Base-by-base conservation (phyloP, 805 yeast genomes). In the Kazachstania taianensis region DNA sequence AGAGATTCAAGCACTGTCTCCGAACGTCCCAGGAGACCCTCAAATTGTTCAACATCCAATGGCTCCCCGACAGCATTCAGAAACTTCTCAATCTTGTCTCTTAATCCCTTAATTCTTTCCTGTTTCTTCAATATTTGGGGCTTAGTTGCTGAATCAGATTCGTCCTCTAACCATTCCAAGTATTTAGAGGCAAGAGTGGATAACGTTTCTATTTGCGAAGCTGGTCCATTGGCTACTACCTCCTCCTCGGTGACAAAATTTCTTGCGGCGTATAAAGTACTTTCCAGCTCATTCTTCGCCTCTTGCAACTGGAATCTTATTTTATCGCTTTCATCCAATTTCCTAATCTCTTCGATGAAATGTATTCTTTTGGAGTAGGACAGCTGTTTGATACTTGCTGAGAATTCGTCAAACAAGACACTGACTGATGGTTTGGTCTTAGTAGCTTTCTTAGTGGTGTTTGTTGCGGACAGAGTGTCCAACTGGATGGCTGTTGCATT, bases 161-260 rank as follows among this genome's bases (percentile, higher is more conserved):
- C 85, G 47, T 72, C 74, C 33, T 84, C 94, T 26, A 85, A 61
- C 94, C 94, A 84, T 40, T 80, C 89, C 31, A 81, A 59, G 18
- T 65, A 59, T 8, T 72, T 75, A 12, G 62, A 38, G 4, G 79
- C 71, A 5, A 62, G 42, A 0, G 46, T 38, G 1, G 61, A 43
- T 7, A 69, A 57, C 20, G 54, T 45, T 5, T 62, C 66, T 5
- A 72, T 41, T 26, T 65, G 60, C 0, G 54, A 47, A 5, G 55
- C 49, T 7, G 73, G 72, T 0, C 69, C 63, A 30, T 64, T 68
- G 9, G 55, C 55, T 0, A 43, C 39, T 6, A 67, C 68, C 17
- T 69, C 73, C 27, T 70, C 69, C 22, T 73, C 74, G 13, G 73
- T 80, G 14, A 83, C 48, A 35, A 62, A 67, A 7, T 71, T 66